Base-by-base conservation (phyloP, 768 basidiomycete genomes). In the Termitomyces titanicus region DNA sequence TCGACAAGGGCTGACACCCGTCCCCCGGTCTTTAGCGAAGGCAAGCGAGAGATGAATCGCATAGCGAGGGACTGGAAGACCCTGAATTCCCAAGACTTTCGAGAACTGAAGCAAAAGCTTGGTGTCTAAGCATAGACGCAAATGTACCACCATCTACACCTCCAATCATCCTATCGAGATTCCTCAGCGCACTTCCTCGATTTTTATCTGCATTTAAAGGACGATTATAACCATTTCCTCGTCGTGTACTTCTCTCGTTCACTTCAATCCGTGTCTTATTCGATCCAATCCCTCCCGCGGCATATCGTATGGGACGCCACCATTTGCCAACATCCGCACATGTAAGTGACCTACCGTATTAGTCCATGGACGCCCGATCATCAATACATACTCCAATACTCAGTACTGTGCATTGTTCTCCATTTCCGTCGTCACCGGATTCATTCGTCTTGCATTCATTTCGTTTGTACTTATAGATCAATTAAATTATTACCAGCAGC, bases 11-110 rank as follows among this genome's bases (percentile, higher is more conserved):
- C 27, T 50, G 39, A 54, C 29, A 29, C 51, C 40, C 53, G 58
- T 51, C 57, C 53, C 31, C 42, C 37, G 51, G 61, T 57, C 47
- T 50, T 55, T 64, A 87, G 85, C 54, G 70, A 74, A 52, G 85
- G 86, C 31, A 81, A 77, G 61, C 67, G 67, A 53, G 82, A 85
- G 68, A 85, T 88, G 77, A 67, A 67, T 18, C 61, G 73, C 56
- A 64, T 88, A 37, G 64, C 75, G 34, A 71, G 68, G 11, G 63
- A 72, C 52, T 88, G 85, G 85, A 61, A 66, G 33, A 75, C 67
- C 15, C 64, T 85, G 63, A 72, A 71, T 51, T 68, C 80, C 4
- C 68, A 72, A n/a, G 79, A 84, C 53, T 82, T 86, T 62, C 66
- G 82, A 48, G 66, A 63, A 33, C 68, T 84, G 70, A 85, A 86